These are phyloP conservation scores for Xylaria sp. DNA, from an alignment of 2,329 filamentous ascomycete genomes.

Conservation along the genomic window DNA sequence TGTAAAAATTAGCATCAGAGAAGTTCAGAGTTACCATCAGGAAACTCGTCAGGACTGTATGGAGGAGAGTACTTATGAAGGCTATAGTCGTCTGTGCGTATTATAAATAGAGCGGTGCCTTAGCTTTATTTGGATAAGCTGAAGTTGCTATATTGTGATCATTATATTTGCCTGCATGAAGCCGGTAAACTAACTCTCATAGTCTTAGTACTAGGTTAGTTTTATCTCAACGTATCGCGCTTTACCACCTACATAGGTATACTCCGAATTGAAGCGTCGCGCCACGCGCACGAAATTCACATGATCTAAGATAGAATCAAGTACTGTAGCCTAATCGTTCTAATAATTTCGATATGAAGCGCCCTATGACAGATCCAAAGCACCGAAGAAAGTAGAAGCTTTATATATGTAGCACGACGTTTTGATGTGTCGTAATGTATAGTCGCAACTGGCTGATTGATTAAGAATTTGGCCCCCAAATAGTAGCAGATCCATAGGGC, in stretches of 20 bases:
- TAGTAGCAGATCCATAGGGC: neutral
- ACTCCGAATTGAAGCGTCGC: neutral
- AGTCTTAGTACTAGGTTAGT: neutral
- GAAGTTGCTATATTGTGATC: neutral
- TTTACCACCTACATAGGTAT: neutral
- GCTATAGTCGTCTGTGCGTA: neutral
- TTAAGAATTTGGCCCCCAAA: constrained; percentile 5
- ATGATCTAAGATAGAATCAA: neutral
- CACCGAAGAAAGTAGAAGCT: neutral
- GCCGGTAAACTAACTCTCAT: neutral
- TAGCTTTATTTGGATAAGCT: neutral
- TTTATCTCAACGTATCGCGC: no score
- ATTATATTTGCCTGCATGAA: neutral
- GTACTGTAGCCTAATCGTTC: neutral
- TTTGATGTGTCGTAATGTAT: neutral
- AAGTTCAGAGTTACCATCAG: neutral
- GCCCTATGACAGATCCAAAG: neutral
- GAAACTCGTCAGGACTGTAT: neutral
- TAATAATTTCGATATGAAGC: neutral
- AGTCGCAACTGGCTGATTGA: neutral
- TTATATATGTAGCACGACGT: neutral
- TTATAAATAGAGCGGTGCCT: neutral
- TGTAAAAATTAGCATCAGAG: neutral
- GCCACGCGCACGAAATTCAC: neutral
- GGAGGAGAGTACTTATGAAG: neutral